Percentiles rank a stretch among this genome's conserved stretches.
Evolutionary conservation across 768 basidiomycete genomes (phyloP).

Genomic region (Rhodocollybia butyracea): DNA sequence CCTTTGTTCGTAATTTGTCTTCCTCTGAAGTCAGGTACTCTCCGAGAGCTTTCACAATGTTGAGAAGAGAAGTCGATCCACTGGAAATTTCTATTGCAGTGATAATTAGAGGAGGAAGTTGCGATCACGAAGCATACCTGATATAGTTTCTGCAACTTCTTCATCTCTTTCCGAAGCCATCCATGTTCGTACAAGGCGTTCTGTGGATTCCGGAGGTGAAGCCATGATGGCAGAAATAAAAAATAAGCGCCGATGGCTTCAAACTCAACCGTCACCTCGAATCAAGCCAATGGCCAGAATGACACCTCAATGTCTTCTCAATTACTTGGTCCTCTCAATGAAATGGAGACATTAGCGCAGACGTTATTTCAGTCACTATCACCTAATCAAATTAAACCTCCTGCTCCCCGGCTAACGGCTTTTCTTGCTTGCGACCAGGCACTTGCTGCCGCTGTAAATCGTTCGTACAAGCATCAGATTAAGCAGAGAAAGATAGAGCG

Average conservation of each 20-base stretch:
- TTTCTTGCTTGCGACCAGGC: constrained; percentile 63
- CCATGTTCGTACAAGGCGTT: constrained; percentile 68
- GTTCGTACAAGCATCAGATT: constrained; percentile 69
- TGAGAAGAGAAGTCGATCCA: constrained; percentile 58
- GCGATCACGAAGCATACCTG: constrained; percentile 40
- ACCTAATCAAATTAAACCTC: constrained; percentile 60
- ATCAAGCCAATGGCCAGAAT: not conserved
- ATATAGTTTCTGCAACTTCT: constrained; percentile 55
- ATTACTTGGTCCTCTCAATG: constrained; percentile 58
- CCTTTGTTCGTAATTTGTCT: constrained; percentile 73
- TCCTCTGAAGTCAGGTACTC: constrained; percentile 89
- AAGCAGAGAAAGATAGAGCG: constrained; percentile 73
- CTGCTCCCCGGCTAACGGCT: constrained; percentile 52
- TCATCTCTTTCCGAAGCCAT: constrained; percentile 60
- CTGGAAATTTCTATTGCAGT: constrained; percentile 40
- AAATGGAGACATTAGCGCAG: constrained; percentile 62
- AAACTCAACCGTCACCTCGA: not conserved
- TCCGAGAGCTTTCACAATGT: constrained; percentile 83
- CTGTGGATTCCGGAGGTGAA: constrained; percentile 36
- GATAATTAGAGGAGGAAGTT: constrained; percentile 3
- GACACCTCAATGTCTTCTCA: constrained; percentile 54
- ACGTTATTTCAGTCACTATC: constrained; percentile 73
- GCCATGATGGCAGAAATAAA: not conserved
- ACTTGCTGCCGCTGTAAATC: constrained; percentile 61
- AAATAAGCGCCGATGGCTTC: constrained; percentile 1